These are phyloP conservation scores for Solanum megistacrolobum DNA, from an alignment of 257 asterid genomes.

Conservation along the genomic window DNA sequence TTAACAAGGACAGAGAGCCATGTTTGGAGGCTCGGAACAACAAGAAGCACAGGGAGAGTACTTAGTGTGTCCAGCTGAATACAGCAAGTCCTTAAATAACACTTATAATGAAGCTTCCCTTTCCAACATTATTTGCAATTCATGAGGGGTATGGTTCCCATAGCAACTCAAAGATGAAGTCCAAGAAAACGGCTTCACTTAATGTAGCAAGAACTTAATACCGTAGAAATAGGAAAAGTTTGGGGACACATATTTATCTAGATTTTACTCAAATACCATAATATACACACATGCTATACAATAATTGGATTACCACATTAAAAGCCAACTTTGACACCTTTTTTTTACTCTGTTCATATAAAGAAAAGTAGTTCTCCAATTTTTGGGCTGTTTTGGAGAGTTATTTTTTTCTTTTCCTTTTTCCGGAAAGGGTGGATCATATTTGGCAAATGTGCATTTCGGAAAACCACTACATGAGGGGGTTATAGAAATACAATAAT, in stretches of 20 bases:
- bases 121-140: neutral
- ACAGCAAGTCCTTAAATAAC: neutral
- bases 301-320: neutral
- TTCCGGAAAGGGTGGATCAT: neutral
- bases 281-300: neutral
- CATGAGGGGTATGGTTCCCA: neutral
- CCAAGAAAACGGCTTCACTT: neutral
- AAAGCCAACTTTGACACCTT: neutral
- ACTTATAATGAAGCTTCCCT: neutral
- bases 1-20: neutral
- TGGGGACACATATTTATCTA: neutral
- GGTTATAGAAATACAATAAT: neutral
- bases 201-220: neutral
- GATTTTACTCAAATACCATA: neutral
- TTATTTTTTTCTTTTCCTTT: neutral
- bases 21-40: neutral
- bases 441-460: neutral
- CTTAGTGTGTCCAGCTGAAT: neutral
- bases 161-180: neutral
- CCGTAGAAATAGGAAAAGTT: neutral
- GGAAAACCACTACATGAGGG: neutral
- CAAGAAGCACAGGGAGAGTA: neutral
- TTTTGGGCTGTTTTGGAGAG: neutral
- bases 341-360: neutral
- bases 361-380: neutral